Percentiles rank a stretch among this genome's conserved stretches.
These are phyloP conservation scores for Venturia oleaginea DNA, from an alignment of 2,329 filamentous ascomycete genomes.

Conservation along the genomic window DNA sequence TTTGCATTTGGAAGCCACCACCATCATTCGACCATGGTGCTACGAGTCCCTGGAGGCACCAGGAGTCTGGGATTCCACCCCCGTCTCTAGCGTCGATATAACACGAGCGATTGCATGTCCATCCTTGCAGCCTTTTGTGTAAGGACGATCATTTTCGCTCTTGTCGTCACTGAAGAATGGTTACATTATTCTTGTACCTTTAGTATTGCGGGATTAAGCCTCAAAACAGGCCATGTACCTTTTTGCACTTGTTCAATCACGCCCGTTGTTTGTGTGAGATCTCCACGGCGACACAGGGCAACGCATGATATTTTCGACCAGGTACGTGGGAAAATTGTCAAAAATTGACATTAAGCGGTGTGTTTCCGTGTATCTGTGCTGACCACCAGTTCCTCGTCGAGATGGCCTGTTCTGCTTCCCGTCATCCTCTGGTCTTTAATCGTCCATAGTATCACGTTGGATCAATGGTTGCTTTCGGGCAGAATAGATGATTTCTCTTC, in stretches of 20 bases:
- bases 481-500: not conserved
- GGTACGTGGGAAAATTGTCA: not conserved
- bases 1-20: not conserved
- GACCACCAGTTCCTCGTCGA: not conserved
- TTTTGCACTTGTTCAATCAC: not conserved
- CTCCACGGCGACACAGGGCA: not conserved
- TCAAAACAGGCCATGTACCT: not conserved
- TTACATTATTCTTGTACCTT: not conserved
- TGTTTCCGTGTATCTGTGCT: not conserved
- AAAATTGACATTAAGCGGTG: not conserved
- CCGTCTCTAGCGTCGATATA: not conserved
- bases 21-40: not conserved
- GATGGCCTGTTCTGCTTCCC: not conserved
- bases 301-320: slow-evolving; percentile 4
- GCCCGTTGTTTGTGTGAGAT: not conserved
- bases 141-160: not conserved
- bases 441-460: not conserved
- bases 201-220: not conserved
- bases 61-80: not conserved
- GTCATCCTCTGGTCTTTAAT: not conserved
- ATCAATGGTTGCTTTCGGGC: not conserved
- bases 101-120: not conserved
- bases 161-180: not conserved
- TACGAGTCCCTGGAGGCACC: not conserved
- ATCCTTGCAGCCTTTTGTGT: not conserved